phyloP scores from a whole-genome alignment of 2,329 filamentous ascomycete species.

The Hypoxylon rubiginosum region DNA sequence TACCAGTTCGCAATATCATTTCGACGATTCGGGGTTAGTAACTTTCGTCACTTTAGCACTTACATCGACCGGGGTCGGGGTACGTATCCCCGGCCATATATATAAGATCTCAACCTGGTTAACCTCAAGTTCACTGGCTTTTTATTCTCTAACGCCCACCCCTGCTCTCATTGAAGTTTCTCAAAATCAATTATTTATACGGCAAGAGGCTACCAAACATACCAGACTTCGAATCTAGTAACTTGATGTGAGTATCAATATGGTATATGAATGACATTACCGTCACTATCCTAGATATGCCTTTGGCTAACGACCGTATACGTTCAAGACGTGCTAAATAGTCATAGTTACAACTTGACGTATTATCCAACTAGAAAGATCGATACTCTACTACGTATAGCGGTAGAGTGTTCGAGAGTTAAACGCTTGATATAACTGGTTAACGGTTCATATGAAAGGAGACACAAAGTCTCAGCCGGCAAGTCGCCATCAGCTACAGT shows the following conservation, averaged over 20 bases:
- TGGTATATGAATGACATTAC: too few relatives aligned
- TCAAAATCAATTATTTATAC: too few relatives aligned
- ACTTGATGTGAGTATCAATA: too few relatives aligned
- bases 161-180: not conserved
- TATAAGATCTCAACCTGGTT: not conserved
- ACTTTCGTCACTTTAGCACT: too few relatives aligned
- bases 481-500: not conserved
- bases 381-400: not conserved
- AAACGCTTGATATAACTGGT: not conserved
- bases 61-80: too few relatives aligned
- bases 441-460: not conserved
- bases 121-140: not conserved
- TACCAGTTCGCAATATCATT: too few relatives aligned
- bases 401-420: not conserved
- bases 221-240: too few relatives aligned
- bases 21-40: too few relatives aligned
- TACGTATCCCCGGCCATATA: not conserved
- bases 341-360: not conserved
- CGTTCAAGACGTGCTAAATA: too few relatives aligned
- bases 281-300: too few relatives aligned
- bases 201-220: too few relatives aligned
- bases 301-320: too few relatives aligned
- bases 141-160: not conserved
- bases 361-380: not conserved
- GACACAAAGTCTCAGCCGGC: not conserved